Evolutionary conservation across 2,329 filamentous ascomycete genomes (phyloP).

Genomic region (Calonectria honghensis): DNA sequence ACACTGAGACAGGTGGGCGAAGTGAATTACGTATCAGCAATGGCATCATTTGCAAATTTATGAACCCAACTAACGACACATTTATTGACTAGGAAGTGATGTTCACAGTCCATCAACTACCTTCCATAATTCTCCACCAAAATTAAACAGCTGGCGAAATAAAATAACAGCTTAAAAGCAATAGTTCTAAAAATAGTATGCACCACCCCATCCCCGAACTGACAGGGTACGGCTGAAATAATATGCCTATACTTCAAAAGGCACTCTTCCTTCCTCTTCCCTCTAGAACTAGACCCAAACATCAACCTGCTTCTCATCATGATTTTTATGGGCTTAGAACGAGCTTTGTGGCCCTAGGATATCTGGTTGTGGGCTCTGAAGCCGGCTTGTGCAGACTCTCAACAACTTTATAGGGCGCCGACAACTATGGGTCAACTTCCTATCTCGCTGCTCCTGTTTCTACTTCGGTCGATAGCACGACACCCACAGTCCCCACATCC

Average conservation of each 20-base stretch:
- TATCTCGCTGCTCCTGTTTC: not conserved
- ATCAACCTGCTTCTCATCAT: not conserved
- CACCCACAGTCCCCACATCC: not conserved
- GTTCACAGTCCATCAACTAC: not conserved
- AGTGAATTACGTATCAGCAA: no score
- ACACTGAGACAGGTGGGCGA: no score
- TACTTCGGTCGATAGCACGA: not conserved
- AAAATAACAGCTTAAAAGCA: not conserved
- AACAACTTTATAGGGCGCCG: not conserved
- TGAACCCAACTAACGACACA: no score
- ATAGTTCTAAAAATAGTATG: not conserved
- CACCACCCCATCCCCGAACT: not conserved
- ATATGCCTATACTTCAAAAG: not conserved
- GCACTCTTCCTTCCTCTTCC: not conserved
- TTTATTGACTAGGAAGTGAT: not conserved
- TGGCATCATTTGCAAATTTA: no score
- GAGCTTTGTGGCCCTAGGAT: not conserved
- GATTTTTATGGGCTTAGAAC: not conserved
- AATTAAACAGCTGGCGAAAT: no score
- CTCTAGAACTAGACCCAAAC: not conserved
- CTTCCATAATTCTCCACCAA: not conserved
- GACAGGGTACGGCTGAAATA: no score
- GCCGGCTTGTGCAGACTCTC: not conserved
- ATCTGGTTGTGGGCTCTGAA: not conserved
- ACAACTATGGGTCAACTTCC: not conserved